Evolutionary conservation across 108 stramenopile genomes (phyloP), one percentile per base, ranked within the genome.

Genomic region (Aurantiochytrium sp.): DNA sequence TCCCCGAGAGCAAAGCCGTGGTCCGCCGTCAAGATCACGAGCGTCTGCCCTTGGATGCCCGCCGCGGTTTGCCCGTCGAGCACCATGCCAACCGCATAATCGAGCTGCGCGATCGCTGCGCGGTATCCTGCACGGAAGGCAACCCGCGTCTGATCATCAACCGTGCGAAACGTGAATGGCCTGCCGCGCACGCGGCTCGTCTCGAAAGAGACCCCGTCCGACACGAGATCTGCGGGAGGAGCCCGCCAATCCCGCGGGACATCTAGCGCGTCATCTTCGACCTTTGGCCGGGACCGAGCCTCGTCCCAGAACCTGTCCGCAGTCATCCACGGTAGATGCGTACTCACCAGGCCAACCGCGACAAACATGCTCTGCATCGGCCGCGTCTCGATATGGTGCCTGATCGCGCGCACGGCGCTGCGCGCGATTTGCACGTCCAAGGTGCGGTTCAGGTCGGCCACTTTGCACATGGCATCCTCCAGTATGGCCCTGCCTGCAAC

Each of bases 1-100:
- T 86, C 86, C 21, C 86, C 86, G 17, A 86, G 39, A 21, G 53
- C 53, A 30, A 54, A 86, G 86, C 86, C 86, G 39, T 86, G 86
- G 39, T 86, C 86, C 4, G 53, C 53, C 19, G 52, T 54, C 30
- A 86, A 17, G 21, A 86, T 31, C 4, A 86, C 39, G 5, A 55
- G 21, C 10, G 86, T 86, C 37, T 32, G 37, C 36, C 8, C 0
- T 4, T 54, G 0, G 5, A 86, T 30, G 21, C 55, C 54, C 6
- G 4, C 4, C 15, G 4, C 12, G 4, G 3, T n/a, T 17, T 55
- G 54, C 24, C 17, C 86, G 19, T 32, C 86, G 36, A 86, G 36
- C 10, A 86, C 22, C 19, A 4, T 4, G 21, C 86, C 54, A 22
- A 86, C 32, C 4, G 27, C 36, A 8, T 6, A 4, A 37, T 86